A percentile compares a stretch with the other conserved stretches of the same genome.
phyloP scores from a whole-genome alignment of 2,329 filamentous ascomycete genomes.

The Cladosporium phlei region DNA sequence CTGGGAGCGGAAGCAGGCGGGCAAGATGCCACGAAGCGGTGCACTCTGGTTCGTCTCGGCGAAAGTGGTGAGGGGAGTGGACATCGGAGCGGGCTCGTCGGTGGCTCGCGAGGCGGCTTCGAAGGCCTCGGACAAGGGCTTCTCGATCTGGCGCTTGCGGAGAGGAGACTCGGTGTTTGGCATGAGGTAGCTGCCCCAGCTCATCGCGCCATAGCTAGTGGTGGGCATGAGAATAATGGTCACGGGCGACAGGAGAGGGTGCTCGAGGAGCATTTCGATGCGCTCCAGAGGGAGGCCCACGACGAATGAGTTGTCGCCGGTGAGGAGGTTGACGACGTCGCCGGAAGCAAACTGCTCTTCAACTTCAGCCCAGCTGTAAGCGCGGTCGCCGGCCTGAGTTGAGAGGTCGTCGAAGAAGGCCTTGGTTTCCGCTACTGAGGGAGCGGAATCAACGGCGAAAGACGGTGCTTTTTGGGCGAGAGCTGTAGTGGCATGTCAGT shows the following conservation, averaged over 20 bases:
- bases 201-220: constrained; percentile 14
- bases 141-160: constrained; percentile 25
- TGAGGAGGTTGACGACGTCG: constrained; percentile 2
- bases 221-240: constrained; percentile 22
- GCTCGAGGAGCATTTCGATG: constrained; percentile 11
- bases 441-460: constrained; percentile 26
- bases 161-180: constrained; percentile 21
- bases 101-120: constrained; percentile 1
- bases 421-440: constrained; percentile 20
- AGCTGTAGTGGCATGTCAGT: neutral
- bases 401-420: constrained; percentile 29
- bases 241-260: constrained; percentile 13
- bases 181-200: constrained; percentile 32
- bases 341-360: neutral
- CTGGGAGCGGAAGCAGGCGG: constrained; percentile 68
- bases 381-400: constrained; percentile 22
- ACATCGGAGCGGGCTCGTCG: constrained; percentile 10
- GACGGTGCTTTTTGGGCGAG: constrained; percentile 11
- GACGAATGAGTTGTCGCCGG: constrained; percentile 19
- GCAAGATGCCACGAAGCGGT: constrained; percentile 52
- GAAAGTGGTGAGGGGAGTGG: constrained; percentile 12
- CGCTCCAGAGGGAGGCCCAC: constrained; percentile 17
- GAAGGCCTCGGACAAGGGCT: constrained; percentile 16
- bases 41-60: constrained; percentile 33
- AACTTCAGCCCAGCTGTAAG: neutral